phyloP scores from a whole-genome alignment of 495 filamentous ascomycete species.

The Hypoxylon trugodes region DNA sequence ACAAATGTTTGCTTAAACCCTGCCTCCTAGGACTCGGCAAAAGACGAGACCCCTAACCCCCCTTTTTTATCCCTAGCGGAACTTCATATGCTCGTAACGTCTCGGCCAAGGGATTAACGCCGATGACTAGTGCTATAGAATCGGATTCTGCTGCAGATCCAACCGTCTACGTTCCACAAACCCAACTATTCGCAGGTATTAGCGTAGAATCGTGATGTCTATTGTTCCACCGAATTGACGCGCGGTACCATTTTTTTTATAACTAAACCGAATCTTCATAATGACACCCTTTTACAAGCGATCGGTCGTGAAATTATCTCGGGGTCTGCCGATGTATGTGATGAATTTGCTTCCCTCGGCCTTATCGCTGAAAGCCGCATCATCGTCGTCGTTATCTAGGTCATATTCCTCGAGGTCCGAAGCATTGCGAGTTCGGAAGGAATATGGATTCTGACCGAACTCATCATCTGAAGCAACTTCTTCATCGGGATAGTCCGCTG shows the following conservation, averaged over 20 bases:
- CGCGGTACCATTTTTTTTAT: constrained; percentile 15
- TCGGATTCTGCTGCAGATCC: constrained; percentile 15
- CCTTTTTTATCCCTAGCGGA: constrained; percentile 6
- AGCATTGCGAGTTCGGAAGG: constrained; percentile 53
- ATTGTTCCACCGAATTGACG: constrained; percentile 20
- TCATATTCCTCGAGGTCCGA: constrained; percentile 57
- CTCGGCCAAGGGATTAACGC: constrained; percentile 16
- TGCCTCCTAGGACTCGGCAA: constrained; percentile 20
- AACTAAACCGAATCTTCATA: neutral
- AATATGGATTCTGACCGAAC: constrained; percentile 54
- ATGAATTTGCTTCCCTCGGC: constrained; percentile 22
- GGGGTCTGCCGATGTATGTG: constrained; percentile 35
- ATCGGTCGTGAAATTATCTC: constrained; percentile 26
- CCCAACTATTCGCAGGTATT: constrained; percentile 7
- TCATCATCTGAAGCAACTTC: constrained; percentile 65
- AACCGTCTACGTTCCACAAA: constrained; percentile 19
- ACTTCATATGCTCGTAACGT: constrained; percentile 12
- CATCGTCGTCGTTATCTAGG: constrained; percentile 30
- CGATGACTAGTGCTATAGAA: constrained; percentile 13
- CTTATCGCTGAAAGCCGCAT: constrained; percentile 35
- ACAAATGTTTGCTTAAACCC: constrained; percentile 39
- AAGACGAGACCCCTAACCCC: constrained; percentile 24
- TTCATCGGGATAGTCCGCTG: constrained; percentile 64
- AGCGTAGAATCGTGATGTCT: constrained; percentile 11
- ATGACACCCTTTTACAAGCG: constrained; percentile 17